Evolutionary conservation across 805 yeast genomes (phyloP), one percentile per base, ranked within the genome.

Genomic region (Candida pseudoglaebosa): DNA sequence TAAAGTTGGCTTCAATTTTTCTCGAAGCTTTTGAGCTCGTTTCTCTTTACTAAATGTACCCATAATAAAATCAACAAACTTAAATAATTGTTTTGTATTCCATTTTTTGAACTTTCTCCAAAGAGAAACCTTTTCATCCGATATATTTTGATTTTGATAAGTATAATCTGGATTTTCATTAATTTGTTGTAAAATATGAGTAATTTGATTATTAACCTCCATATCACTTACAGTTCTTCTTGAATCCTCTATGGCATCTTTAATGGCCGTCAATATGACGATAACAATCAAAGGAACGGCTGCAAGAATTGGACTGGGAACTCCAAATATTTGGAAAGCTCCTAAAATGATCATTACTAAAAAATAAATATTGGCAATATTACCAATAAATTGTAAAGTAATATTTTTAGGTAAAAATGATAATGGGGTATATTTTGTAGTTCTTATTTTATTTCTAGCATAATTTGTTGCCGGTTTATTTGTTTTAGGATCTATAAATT

Each of bases 371-470:
- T 91, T 91, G 32, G 99, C 99, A 45, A 90, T 77, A 59, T 90
- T 91, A 49, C 76, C 78, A 10, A 57, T 39, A 61, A 90, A 90
- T 65, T 93, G 98, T 46, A 76, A 73, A 33, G 65, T 60, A 34
- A 91, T 59, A 62, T 91, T 89, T 59, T 89, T 89, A 2, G 98
- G 98, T 21, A 93, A 47, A 54, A 91, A 91, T 6, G 88, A 70
- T 33, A 93, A 56, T 4, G 98, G 96, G 2, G 97, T 91, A 61
- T 91, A 91, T 65, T 88, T 91, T 2, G 99, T 88, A 0, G 98
- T 89, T 67, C 97, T 79, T 49, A 93, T 87, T 60, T 93, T 90
- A 68, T 91, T 91, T 52, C 96, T 75, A 8, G 95, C 80, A 55
- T 84, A 91, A n/a, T 61, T 56, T 0, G 71, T 68, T 14, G 52